Evolutionary conservation across 331 rosid genomes (phyloP).

Genomic region (Malus hybrid): DNA sequence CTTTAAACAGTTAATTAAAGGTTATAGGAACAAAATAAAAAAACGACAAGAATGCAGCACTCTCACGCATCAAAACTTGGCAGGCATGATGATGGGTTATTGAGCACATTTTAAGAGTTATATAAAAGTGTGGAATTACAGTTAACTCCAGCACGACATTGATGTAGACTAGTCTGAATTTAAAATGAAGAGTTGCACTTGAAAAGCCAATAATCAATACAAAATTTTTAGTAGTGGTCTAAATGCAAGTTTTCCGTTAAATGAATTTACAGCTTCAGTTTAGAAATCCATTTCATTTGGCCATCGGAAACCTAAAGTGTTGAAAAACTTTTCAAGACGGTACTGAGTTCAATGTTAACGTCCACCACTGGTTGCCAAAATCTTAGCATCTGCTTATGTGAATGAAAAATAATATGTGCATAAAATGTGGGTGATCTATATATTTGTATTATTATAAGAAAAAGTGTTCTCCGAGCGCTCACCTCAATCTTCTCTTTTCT

Average conservation of each 20-base stretch:
- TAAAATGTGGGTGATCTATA: no score
- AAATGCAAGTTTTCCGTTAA: background rate
- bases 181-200: background rate
- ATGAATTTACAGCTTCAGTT: background rate
- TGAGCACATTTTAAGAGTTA: no score
- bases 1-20: no score
- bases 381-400: background rate
- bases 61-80: no score
- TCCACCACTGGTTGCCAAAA: background rate
- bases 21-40: no score
- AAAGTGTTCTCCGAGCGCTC: conserved; percentile 1
- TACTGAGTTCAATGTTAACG: background rate
- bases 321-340: background rate
- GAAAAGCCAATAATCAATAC: background rate
- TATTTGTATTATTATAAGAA: background rate
- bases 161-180: background rate
- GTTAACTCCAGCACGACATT: background rate
- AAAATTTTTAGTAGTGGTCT: no score
- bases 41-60: no score
- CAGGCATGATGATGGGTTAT: no score
- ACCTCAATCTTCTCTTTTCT: conserved; percentile 86
- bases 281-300: background rate
- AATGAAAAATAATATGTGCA: background rate
- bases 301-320: background rate
- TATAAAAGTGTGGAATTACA: no score